Percentiles rank a stretch among this genome's conserved stretches.
Evolutionary conservation across 768 basidiomycete species (phyloP).

Genomic region (Lactifluus hygrophoroides): DNA sequence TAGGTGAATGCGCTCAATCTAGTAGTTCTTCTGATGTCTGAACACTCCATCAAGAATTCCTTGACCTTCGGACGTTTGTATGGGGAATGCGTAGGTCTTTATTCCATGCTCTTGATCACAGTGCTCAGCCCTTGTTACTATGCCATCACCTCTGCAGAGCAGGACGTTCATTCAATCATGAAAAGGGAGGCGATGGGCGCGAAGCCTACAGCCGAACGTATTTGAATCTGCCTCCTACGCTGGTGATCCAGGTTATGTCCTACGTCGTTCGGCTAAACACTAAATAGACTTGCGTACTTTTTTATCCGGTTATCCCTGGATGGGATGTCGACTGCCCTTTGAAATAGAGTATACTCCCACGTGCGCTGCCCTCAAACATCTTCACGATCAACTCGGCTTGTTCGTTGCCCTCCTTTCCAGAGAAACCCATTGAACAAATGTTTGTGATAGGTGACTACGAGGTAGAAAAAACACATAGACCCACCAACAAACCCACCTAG

Average conservation of each 20-base stretch:
- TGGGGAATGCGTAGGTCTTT: conserved; percentile 76
- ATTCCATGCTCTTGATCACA: not conserved
- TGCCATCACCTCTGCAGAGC: conserved; percentile 39
- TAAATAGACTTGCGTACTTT: not conserved
- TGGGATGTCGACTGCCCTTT: not conserved
- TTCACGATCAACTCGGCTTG: not conserved
- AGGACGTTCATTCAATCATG: conserved; percentile 66
- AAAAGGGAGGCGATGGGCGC: conserved; percentile 59
- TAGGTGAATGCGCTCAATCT: conserved; percentile 42
- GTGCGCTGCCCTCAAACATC: not conserved
- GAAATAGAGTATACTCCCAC: not conserved
- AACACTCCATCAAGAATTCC: conserved; percentile 46
- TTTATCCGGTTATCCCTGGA: not conserved
- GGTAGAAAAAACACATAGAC: not conserved
- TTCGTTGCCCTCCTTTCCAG: not conserved
- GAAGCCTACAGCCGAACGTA: conserved; percentile 26
- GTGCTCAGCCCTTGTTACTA: not conserved
- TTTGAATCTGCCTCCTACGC: conserved; percentile 1
- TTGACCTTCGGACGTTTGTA: conserved; percentile 72
- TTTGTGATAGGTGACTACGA: not conserved
- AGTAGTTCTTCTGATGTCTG: not conserved
- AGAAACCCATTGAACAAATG: not conserved
- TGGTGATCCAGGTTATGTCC: not conserved
- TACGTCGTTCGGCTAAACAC: not conserved
- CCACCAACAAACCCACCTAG: not conserved